These are phyloP conservation scores for Gremmenia infestans DNA, from an alignment of 2,329 filamentous ascomycete species.

Conservation along the genomic window DNA sequence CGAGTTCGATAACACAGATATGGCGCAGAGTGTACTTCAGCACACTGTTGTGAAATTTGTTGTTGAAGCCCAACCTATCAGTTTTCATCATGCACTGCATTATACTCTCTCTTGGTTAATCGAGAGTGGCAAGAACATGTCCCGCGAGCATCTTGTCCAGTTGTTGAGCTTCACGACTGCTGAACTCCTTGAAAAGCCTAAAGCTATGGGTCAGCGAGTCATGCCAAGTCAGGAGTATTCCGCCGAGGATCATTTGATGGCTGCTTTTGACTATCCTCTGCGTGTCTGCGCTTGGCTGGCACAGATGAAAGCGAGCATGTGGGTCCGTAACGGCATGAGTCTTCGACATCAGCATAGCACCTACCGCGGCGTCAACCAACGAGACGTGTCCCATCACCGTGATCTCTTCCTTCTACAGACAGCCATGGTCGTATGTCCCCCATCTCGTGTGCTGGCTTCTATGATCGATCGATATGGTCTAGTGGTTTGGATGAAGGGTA, in stretches of 20 bases:
- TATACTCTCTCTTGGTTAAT: slow-evolving; percentile 96
- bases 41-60: slow-evolving; percentile 79
- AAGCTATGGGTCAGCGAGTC: slow-evolving; percentile 52
- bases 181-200: slow-evolving; percentile 62
- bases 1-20: slow-evolving; percentile 61
- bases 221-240: slow-evolving; percentile 52
- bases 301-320: slow-evolving; percentile 98
- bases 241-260: slow-evolving; percentile 76
- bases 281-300: slow-evolving; percentile 94
- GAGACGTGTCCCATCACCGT: slow-evolving; percentile 89
- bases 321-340: slow-evolving; percentile 96
- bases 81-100: slow-evolving; percentile 94
- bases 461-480: slow-evolving; percentile 91
- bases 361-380: slow-evolving; percentile 81
- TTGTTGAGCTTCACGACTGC: slow-evolving; percentile 68
- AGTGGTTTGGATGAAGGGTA: slow-evolving; percentile 77
- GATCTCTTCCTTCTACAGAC: slow-evolving; percentile 94
- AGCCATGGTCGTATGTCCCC: slow-evolving; percentile 79
- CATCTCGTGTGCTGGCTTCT: slow-evolving; percentile 77
- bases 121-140: slow-evolving; percentile 77
- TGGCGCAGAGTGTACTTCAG: slow-evolving; percentile 23
- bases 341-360: slow-evolving; percentile 91
- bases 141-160: slow-evolving; percentile 58
- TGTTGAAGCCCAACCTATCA: slow-evolving; percentile 85
- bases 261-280: slow-evolving; percentile 87